Conservation (phyloP, 2,329 filamentous ascomycete genomes). For the Neofusicoccum cordaticola region DNA sequence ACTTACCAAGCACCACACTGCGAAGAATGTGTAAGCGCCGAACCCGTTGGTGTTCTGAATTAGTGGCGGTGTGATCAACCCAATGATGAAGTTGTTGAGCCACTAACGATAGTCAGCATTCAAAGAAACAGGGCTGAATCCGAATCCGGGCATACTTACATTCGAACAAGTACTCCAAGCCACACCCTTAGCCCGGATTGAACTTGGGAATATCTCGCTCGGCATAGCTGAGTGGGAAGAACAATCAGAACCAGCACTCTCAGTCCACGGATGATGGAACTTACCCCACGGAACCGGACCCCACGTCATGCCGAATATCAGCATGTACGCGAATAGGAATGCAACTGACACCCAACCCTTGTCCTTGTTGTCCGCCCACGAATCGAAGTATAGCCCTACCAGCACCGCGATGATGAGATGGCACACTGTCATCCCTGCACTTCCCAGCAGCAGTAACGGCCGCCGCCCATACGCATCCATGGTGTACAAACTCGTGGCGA, state of each 20-base stretch:
- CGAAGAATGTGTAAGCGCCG: conserved; percentile 42
- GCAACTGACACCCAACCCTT: conserved; percentile 57
- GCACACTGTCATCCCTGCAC: conserved; percentile 47
- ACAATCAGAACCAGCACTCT: no score
- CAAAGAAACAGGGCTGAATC: conserved; percentile 15
- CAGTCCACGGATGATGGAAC: background rate
- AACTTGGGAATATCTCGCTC: conserved; percentile 63
- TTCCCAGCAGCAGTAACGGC: conserved; percentile 41
- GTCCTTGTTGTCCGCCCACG: conserved; percentile 50
- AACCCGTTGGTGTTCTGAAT: conserved; percentile 53
- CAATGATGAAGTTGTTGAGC: conserved; percentile 63
- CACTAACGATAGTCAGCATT: conserved; percentile 37
- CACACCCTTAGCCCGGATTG: conserved; percentile 62
- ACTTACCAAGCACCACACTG: conserved; percentile 33
- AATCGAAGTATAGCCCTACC: conserved; percentile 51
- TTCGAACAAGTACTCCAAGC: conserved; percentile 62
- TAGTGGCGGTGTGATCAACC: conserved; percentile 64
- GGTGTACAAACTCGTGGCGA: conserved; percentile 39
- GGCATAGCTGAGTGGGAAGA: conserved; percentile 35
- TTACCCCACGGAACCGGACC: conserved; percentile 47
- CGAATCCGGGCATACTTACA: conserved; percentile 39
- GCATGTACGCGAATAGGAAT: conserved; percentile 61
- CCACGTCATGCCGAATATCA: conserved; percentile 59
- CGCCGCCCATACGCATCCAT: conserved; percentile 44
- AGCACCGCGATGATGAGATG: conserved; percentile 53